Evolutionary conservation across 345 rosid species (phyloP), one percentile per base, ranked within the genome.

Genomic region (Psidium friedrichsthalianum): DNA sequence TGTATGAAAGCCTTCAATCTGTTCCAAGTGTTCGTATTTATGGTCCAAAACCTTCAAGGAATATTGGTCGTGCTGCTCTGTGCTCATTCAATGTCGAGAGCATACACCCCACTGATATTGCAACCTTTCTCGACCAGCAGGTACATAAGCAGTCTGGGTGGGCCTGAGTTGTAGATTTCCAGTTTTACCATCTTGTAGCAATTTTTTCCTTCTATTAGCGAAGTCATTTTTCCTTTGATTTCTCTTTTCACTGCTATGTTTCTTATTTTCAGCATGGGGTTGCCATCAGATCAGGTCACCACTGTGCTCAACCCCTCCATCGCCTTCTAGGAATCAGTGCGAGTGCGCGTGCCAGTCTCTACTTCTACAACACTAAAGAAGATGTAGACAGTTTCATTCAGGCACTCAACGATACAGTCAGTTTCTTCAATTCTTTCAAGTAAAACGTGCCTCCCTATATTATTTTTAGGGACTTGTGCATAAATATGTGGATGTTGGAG

Each of bases 201-300:
- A 55, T 21, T n/a, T 82, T 51, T 25, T 51, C 82, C 83, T 51
- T 8, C 42, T 51, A 51, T 1, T 25, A 51, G 29, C 24, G 52
- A 80, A 44, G 27, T 47, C 55, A 12, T 47, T 81, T 53, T 32
- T 61, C 14, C 83, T 81, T 29, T 47, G 55, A 82, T 54, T 4
- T 49, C 54, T 49, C 56, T 51, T n/a, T 59, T 55, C 74, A 56
- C 24, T 29, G 10, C 42, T 85, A 22, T 53, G 29, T 85, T 44
- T 61, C 13, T 84, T 78, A 29, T 82, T 88, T 83, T 82, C 99
- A 97, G 99, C 98, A 97, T 85, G 99, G 99, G 42, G 98, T 96
- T 86, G 99, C 99, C 9, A 92, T 96, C 88, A 93, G 99, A 92
- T 94, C 98, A 22, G 99, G 99, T 86, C 99, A 95, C 89, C 99